A percentile compares a stretch with the other conserved stretches of the same genome.
These are phyloP conservation scores for Boehmeria nivea DNA, from an alignment of 306 rosid genomes.

Conservation along the genomic window DNA sequence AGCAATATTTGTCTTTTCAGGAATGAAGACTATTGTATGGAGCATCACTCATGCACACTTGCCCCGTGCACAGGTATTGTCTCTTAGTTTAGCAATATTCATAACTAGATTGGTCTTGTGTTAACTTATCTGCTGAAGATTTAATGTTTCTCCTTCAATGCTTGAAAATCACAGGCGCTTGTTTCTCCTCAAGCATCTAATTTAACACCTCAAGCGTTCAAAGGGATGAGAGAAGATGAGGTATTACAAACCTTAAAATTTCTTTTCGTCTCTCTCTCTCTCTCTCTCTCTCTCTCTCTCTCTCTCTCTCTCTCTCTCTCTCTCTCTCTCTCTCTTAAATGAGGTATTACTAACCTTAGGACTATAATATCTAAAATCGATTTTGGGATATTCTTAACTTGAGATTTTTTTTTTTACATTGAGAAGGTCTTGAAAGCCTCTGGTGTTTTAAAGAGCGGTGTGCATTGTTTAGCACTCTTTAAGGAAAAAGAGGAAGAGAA, in stretches of 20 bases:
- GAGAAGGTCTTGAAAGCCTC: conserved; percentile 87
- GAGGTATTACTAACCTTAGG: neutral
- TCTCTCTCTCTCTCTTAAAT: too few relatives aligned
- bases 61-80: conserved; percentile 81
- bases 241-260: conserved; percentile 46
- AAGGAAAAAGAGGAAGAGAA: conserved; percentile 98
- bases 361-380: conserved; percentile 16
- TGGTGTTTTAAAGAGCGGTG: conserved; percentile 94
- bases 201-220: conserved; percentile 71
- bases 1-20: conserved; percentile 33
- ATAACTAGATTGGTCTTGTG: conserved; percentile 19
- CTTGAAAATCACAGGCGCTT: conserved; percentile 62
- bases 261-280: too few relatives aligned
- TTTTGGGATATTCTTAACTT: conserved; percentile 18
- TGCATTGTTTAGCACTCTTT: conserved; percentile 93
- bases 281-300: too few relatives aligned
- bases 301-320: too few relatives aligned
- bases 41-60: conserved; percentile 96
- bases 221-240: conserved; percentile 99
- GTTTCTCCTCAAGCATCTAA: conserved; percentile 63
- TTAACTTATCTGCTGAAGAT: conserved; percentile 29
- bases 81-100: conserved; percentile 14
- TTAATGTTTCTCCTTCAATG: conserved; percentile 43
- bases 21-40: conserved; percentile 99
- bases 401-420: conserved; percentile 21